Evolutionary conservation across 148 eudicot species (phyloP), one percentile per base, ranked within the genome.

Genomic region (Drosera capensis): DNA sequence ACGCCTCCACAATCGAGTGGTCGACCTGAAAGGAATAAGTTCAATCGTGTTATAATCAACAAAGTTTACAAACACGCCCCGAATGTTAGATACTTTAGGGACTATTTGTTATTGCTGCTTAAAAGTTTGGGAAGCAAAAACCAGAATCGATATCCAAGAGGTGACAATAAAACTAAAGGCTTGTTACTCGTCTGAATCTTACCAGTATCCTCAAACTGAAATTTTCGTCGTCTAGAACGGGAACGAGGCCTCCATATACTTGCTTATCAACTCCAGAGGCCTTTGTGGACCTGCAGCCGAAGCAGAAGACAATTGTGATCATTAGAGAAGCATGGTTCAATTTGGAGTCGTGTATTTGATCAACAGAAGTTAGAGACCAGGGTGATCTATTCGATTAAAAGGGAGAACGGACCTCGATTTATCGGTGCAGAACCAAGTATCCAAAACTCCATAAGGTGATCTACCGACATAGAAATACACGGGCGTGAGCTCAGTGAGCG

Each of bases 391-490:
- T n/a, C n/a, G n/a, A n/a, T n/a, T n/a, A n/a, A n/a, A n/a, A 23
- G 30, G n/a, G 11, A 48, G 19, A 26, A 3, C 40, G 17, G 54
- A 82, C 97, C 77, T 85, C 19, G 65, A 60, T 50, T 78, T 72
- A 66, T 90, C 99, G 20, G 95, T 68, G 52, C 99, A 90, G 40
- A 90, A 76, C 73, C 74, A 80, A 38, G 74, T 70, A 26, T 45
- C 65, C 29, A 60, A 21, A 25, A 58, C 56, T n/a, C 94, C 95
- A 57, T 78, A 66, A 15, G 56, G 40, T 42, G 71, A 66, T 55
- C 76, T 79, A 7, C 76, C 68, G 25, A 90, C 46, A 65, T 85
- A 82, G 53, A 85, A 90, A 49, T 85, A 90, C 16, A 85, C 66
- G 1, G 95, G 95, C 9, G 95, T 90, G 16, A 59, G 46, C 68